Percentiles rank a stretch among this genome's conserved stretches.
Conservation (phyloP, 2,329 filamentous ascomycete genomes). For the Didymella keratinophila region DNA sequence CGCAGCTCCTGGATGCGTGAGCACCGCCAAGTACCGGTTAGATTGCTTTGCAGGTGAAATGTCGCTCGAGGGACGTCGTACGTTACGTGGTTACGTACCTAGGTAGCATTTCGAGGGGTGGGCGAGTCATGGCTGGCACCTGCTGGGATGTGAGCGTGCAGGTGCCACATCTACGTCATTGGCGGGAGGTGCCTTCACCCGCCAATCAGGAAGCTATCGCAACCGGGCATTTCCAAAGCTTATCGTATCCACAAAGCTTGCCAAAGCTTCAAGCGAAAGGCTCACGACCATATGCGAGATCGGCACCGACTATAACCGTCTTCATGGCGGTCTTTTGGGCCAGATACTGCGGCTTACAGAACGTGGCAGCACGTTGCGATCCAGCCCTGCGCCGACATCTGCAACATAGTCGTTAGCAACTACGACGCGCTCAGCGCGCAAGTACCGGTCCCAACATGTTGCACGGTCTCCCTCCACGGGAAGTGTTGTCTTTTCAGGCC, state of each 20-base stretch:
- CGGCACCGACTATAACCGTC: neutral
- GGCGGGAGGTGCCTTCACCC: neutral
- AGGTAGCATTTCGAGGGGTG: neutral
- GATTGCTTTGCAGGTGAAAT: neutral
- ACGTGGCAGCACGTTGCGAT: neutral
- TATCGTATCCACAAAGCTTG: conserved; percentile 12
- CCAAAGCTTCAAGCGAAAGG: conserved; percentile 4
- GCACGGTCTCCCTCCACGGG: neutral
- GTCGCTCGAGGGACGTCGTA: neutral
- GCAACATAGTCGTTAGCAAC: neutral
- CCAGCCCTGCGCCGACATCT: conserved; percentile 1
- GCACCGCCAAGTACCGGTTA: neutral
- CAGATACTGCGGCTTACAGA: neutral
- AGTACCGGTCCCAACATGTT: neutral
- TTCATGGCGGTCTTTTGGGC: neutral
- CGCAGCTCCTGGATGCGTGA: neutral
- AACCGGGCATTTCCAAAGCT: conserved; percentile 7
- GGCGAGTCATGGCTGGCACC: neutral
- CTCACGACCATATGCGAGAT: neutral
- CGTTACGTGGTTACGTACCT: neutral
- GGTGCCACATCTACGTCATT: neutral
- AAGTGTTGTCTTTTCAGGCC: neutral
- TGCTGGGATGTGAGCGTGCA: neutral
- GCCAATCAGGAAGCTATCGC: conserved; percentile 1
- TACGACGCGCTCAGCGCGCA: neutral